Conservation (phyloP, 1,139 yeast species). For the Protomyces pachydermus region DNA sequence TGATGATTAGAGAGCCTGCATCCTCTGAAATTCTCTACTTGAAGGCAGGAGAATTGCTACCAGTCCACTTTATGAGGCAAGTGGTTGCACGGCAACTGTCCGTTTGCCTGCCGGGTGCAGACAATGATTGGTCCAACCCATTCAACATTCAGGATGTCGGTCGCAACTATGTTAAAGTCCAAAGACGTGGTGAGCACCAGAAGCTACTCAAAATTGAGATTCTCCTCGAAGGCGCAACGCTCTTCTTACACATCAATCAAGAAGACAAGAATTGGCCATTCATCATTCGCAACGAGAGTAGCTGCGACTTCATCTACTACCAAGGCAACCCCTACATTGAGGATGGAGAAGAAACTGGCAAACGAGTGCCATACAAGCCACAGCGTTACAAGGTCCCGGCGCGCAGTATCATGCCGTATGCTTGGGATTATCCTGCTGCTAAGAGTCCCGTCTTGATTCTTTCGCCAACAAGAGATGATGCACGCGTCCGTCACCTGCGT, state of each 20-base stretch:
- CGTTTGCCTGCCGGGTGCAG: constrained; percentile 55
- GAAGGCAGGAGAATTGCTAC: constrained; percentile 48
- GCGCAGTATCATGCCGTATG: constrained; percentile 93
- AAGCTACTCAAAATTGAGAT: constrained; percentile 66
- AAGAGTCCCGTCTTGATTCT: constrained; percentile 72
- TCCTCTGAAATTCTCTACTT: constrained; percentile 35
- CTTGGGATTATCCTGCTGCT: constrained; percentile 97
- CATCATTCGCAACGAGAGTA: constrained; percentile 83
- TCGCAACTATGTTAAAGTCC: constrained; percentile 65
- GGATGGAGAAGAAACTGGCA: constrained; percentile 37
- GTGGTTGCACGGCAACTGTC: constrained; percentile 51
- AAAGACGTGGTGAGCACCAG: constrained; percentile 60
- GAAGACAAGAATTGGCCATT: constrained; percentile 87
- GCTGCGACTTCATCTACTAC: constrained; percentile 72
- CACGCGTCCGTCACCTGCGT: constrained; percentile 72
- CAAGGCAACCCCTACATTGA: constrained; percentile 48
- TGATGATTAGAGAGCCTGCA: constrained; percentile 60
- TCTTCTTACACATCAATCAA: constrained; percentile 67
- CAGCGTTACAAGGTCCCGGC: constrained; percentile 66
- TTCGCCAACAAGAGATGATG: constrained; percentile 47
- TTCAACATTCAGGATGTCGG: constrained; percentile 81
- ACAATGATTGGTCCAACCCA: constrained; percentile 80
- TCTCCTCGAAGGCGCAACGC: constrained; percentile 69
- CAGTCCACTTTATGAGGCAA: constrained; percentile 60
- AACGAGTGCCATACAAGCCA: constrained; percentile 51